phyloP scores from a whole-genome alignment of 495 filamentous ascomycete genomes.

The Xylaria nigripes region DNA sequence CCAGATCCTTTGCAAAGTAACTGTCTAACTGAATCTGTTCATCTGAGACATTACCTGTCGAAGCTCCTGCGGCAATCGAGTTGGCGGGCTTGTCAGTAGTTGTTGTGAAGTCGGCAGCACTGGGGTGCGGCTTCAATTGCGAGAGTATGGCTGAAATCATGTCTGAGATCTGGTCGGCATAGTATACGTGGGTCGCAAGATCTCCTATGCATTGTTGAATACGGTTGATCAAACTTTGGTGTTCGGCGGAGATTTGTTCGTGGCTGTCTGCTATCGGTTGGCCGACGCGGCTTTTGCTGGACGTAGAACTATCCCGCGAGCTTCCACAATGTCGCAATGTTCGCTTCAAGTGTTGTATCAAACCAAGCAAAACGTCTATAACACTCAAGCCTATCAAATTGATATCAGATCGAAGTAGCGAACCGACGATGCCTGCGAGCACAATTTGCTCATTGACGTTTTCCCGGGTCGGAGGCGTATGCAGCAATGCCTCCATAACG shows the following conservation, averaged over 20 bases:
- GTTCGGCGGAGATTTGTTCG: slow-evolving; percentile 22
- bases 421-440: slow-evolving; percentile 64
- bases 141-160: slow-evolving; percentile 75
- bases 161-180: slow-evolving; percentile 85
- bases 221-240: slow-evolving; percentile 51
- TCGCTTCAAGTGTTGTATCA: slow-evolving; percentile 69
- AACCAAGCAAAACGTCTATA: slow-evolving; percentile 78
- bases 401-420: slow-evolving; percentile 74
- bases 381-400: slow-evolving; percentile 91
- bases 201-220: slow-evolving; percentile 72
- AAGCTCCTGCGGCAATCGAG: slow-evolving; percentile 19
- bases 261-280: slow-evolving; percentile 17
- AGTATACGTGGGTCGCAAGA: slow-evolving; percentile 89
- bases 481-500: slow-evolving; percentile 63
- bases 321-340: slow-evolving; percentile 57
- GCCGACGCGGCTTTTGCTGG: slow-evolving; percentile 15
- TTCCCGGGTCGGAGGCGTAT: slow-evolving; percentile 55
- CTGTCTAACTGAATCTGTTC: slow-evolving; percentile 42
- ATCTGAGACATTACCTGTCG: slow-evolving; percentile 23
- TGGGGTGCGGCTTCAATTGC: slow-evolving; percentile 58
- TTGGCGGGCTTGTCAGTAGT: slow-evolving; percentile 33
- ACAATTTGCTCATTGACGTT: slow-evolving; percentile 62
- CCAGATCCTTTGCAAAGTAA: slow-evolving; percentile 66
- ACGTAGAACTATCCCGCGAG: slow-evolving; percentile 30
- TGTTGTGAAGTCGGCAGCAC: slow-evolving; percentile 31